phyloP scores from a whole-genome alignment of 306 rosid genomes.

The Quercus ilex region DNA sequence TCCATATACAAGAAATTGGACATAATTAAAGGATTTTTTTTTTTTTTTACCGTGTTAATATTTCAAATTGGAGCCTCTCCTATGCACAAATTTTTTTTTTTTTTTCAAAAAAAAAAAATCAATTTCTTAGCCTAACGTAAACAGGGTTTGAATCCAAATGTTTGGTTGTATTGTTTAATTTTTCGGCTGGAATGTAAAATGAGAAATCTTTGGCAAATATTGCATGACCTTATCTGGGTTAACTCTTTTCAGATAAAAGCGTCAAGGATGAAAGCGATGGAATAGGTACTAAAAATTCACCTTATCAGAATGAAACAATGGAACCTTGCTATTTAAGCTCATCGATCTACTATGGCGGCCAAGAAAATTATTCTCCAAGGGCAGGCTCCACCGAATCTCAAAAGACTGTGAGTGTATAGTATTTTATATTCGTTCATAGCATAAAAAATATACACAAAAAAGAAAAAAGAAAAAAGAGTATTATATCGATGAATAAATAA shows the following conservation, averaged over 20 bases:
- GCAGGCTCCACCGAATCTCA: slow-evolving; percentile 53
- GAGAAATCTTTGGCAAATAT: neutral
- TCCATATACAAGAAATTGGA: too few species aligned
- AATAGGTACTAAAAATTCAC: slow-evolving; percentile 34
- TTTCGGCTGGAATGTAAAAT: neutral
- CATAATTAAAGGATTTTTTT: too few species aligned
- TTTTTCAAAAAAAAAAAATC: too few species aligned
- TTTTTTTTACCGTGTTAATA: too few species aligned
- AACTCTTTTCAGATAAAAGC: slow-evolving; percentile 24
- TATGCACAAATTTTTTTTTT: too few species aligned
- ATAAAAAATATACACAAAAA: too few species aligned
- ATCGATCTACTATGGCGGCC: slow-evolving; percentile 87
- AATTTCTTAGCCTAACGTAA: too few species aligned
- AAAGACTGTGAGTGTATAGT: slow-evolving; percentile 41
- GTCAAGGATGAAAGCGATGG: slow-evolving; percentile 40
- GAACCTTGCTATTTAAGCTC: slow-evolving; percentile 68
- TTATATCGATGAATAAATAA: neutral
- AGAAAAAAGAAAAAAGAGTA: neutral
- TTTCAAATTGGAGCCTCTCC: too few species aligned
- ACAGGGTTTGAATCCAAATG: neutral
- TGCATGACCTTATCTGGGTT: neutral
- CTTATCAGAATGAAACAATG: slow-evolving; percentile 46
- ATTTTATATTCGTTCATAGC: too few species aligned
- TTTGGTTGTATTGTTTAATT: neutral
- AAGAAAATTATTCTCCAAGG: slow-evolving; percentile 69